Evolutionary conservation across 805 yeast genomes (phyloP).

Genomic region (Nakazawaea peltata): DNA sequence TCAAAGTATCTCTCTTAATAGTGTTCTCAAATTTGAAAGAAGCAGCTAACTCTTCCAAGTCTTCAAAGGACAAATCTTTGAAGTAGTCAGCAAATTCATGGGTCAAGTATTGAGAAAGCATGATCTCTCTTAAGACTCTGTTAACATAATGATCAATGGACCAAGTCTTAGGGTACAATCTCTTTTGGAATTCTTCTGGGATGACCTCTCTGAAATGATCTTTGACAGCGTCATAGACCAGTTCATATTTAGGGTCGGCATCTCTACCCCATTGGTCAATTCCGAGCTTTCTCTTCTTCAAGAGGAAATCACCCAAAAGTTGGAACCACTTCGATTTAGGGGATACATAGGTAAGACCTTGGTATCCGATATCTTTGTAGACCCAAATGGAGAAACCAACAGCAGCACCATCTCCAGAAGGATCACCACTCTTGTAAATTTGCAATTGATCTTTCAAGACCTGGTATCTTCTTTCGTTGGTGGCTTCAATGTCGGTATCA

Average conservation of each 20-base stretch:
- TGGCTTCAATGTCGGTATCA: constrained; percentile 27
- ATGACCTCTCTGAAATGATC: constrained; percentile 29
- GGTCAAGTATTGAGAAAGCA: constrained; percentile 33
- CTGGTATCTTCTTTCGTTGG: constrained; percentile 30
- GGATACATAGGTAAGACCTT: constrained; percentile 38
- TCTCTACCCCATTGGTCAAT: constrained; percentile 45
- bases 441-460: constrained; percentile 38
- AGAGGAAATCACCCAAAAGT: constrained; percentile 32
- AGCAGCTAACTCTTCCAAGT: constrained; percentile 43
- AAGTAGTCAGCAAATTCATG: constrained; percentile 39
- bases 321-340: constrained; percentile 35
- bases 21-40: constrained; percentile 40
- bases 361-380: constrained; percentile 45
- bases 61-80: constrained; percentile 32
- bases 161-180: constrained; percentile 34
- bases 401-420: constrained; percentile 36
- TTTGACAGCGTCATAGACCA: constrained; percentile 27
- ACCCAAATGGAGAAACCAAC: constrained; percentile 47
- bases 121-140: constrained; percentile 33
- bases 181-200: constrained; percentile 31
- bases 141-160: constrained; percentile 26
- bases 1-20: constrained; percentile 32
- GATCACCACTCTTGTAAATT: constrained; percentile 36
- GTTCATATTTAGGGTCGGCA: constrained; percentile 29
- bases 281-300: constrained; percentile 35